Percentiles rank a stretch among this genome's conserved stretches.
Evolutionary conservation across 768 basidiomycete genomes (phyloP).

Genomic region (Phlebiopsis flavidoalba): DNA sequence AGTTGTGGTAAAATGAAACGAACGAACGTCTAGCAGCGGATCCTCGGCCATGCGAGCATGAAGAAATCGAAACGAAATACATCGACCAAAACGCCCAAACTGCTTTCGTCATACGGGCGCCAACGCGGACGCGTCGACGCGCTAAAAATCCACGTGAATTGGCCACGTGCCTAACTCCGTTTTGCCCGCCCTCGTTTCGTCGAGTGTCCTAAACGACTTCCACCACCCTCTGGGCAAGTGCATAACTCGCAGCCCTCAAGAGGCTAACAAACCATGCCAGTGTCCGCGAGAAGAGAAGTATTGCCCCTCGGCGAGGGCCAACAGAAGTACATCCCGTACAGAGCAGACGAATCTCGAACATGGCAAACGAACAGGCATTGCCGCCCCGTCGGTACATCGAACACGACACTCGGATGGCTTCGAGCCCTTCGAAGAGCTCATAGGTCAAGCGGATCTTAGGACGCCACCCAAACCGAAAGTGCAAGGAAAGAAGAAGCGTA

Average conservation of each 20-base stretch:
- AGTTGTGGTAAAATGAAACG: neutral
- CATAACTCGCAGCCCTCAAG: neutral
- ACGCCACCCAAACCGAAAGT: conserved; percentile 55
- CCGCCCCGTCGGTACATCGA: conserved; percentile 63
- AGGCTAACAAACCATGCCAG: conserved; percentile 19
- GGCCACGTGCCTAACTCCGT: conserved; percentile 1
- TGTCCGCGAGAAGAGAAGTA: conserved; percentile 31
- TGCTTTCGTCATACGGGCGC: neutral
- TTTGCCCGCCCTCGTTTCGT: neutral
- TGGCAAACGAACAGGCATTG: conserved; percentile 77
- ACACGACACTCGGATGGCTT: conserved; percentile 76
- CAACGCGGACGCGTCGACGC: conserved; percentile 4
- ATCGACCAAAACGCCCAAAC: neutral
- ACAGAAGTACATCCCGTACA: conserved; percentile 71
- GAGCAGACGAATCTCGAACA: conserved; percentile 72
- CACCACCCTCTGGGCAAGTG: conserved; percentile 2
- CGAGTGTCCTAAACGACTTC: neutral
- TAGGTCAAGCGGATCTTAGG: conserved; percentile 64
- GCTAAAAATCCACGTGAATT: neutral
- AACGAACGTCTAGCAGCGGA: conserved; percentile 2
- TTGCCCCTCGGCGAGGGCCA: conserved; percentile 50
- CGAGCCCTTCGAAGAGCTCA: conserved; percentile 73
- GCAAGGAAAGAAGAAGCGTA: conserved; percentile 40
- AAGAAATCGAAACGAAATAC: neutral
- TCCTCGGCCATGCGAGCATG: conserved; percentile 9